Percentiles rank a stretch among this genome's conserved stretches.
These are phyloP conservation scores for Colletotrichum euphorbiae DNA, from an alignment of 2,329 filamentous ascomycete genomes.

Conservation along the genomic window DNA sequence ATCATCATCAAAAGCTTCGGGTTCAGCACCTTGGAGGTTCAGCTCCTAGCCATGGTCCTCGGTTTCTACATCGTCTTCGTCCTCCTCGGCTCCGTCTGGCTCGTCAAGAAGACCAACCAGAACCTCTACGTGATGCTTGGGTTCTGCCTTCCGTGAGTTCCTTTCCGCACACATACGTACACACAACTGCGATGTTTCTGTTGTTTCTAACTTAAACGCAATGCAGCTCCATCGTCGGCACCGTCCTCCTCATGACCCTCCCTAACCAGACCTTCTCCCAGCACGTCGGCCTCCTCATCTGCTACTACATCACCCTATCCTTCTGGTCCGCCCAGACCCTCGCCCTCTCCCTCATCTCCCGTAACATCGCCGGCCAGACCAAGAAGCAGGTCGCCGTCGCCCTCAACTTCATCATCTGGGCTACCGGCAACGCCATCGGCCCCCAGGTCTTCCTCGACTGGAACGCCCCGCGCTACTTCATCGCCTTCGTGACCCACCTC, in stretches of 20 bases:
- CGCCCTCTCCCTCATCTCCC: constrained; percentile 73
- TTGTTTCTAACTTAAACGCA: neutral
- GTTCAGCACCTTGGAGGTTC: constrained; percentile 74
- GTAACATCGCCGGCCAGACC: constrained; percentile 79
- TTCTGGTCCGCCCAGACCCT: constrained; percentile 82
- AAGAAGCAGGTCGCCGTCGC: constrained; percentile 78
- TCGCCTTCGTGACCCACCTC: constrained; percentile 76
- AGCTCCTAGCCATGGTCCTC: constrained; percentile 80
- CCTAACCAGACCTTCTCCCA: constrained; percentile 67
- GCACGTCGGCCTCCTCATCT: constrained; percentile 75
- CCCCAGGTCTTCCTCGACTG: constrained; percentile 72
- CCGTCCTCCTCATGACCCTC: constrained; percentile 78
- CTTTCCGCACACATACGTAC: neutral
- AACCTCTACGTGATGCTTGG: constrained; percentile 74
- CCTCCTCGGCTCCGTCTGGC: constrained; percentile 72
- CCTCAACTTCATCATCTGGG: constrained; percentile 78
- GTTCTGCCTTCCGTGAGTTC: constrained; percentile 72
- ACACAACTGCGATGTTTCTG: too few species aligned
- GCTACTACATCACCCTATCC: constrained; percentile 81
- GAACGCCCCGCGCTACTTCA: constrained; percentile 75
- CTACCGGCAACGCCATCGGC: constrained; percentile 74
- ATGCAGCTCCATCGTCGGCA: constrained; percentile 75
- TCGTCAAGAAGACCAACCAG: constrained; percentile 76
- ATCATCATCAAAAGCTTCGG: constrained; percentile 79
- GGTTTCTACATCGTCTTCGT: constrained; percentile 80